These are phyloP conservation scores for Parastagonospora nodorum DNA, from an alignment of 2,329 filamentous ascomycete genomes.

Conservation along the genomic window DNA sequence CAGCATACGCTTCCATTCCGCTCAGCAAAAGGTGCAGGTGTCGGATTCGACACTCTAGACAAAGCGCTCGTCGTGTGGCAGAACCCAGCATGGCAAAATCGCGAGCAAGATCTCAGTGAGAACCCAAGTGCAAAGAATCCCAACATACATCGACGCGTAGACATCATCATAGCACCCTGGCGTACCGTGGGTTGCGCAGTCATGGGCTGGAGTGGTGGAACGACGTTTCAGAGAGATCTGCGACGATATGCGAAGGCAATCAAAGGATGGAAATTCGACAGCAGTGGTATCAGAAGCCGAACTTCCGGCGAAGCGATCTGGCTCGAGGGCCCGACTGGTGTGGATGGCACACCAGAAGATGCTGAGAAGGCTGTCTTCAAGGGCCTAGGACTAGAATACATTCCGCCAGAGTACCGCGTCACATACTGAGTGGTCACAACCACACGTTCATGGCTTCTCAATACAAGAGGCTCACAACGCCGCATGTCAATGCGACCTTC, in stretches of 20 bases:
- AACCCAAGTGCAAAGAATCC: slow-evolving; percentile 62
- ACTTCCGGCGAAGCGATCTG: slow-evolving; percentile 73
- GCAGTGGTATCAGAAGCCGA: slow-evolving; percentile 77
- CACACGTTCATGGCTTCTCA: not conserved
- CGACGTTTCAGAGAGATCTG: slow-evolving; percentile 87
- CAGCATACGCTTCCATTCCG: slow-evolving; percentile 67
- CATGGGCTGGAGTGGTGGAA: slow-evolving; percentile 85
- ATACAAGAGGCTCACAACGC: too few relatives aligned
- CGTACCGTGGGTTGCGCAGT: slow-evolving; percentile 86
- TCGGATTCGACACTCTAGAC: slow-evolving; percentile 85
- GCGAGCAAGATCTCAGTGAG: slow-evolving; percentile 40
- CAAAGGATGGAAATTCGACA: slow-evolving; percentile 84
- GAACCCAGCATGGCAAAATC: slow-evolving; percentile 58
- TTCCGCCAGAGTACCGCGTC: slow-evolving; percentile 51
- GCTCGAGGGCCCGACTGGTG: slow-evolving; percentile 58
- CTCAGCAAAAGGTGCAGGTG: slow-evolving; percentile 47
- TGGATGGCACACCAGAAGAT: slow-evolving; percentile 64
- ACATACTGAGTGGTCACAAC: slow-evolving; percentile 45
- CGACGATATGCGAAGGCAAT: slow-evolving; percentile 76
- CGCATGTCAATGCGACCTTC: too few relatives aligned
- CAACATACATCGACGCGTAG: slow-evolving; percentile 81
- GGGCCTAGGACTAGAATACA: slow-evolving; percentile 66
- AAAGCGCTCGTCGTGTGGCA: slow-evolving; percentile 96
- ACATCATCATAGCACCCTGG: slow-evolving; percentile 91
- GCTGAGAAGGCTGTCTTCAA: slow-evolving; percentile 82